Evolutionary conservation across 2,329 filamentous ascomycete genomes (phyloP).

Genomic region (Colletotrichum liaoningense): DNA sequence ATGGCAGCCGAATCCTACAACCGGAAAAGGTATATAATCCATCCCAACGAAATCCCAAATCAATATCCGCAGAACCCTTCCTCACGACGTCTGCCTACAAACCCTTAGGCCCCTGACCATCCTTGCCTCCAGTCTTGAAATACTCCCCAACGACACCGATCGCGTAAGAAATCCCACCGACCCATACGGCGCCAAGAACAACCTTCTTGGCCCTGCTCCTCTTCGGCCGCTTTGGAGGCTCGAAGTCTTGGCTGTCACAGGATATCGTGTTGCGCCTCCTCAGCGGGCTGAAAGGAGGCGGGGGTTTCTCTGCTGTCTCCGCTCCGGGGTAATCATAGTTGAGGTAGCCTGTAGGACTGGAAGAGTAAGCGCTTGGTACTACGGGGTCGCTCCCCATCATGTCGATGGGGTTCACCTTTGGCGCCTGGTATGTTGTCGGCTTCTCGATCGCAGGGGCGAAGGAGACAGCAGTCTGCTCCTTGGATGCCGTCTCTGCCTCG

Average conservation of each 20-base stretch:
- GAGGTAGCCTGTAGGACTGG: conserved; percentile 74
- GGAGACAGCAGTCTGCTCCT: not conserved
- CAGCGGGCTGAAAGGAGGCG: conserved; percentile 54
- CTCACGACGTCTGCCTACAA: not conserved
- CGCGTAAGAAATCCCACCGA: conserved; percentile 67
- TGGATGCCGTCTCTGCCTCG: conserved; percentile 40
- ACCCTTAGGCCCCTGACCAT: conserved; percentile 50
- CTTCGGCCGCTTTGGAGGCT: conserved; percentile 55
- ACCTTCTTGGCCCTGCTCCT: conserved; percentile 59
- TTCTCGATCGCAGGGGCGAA: conserved; percentile 23
- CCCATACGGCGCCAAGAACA: conserved; percentile 63
- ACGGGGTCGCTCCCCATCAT: conserved; percentile 58
- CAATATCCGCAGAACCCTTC: not conserved
- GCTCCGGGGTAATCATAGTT: conserved; percentile 63
- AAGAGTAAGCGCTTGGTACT: conserved; percentile 64
- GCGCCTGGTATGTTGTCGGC: conserved; percentile 32
- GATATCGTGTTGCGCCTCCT: conserved; percentile 48
- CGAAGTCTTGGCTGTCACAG: conserved; percentile 53
- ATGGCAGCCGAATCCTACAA: not conserved
- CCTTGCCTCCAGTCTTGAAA: conserved; percentile 59
- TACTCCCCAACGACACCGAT: conserved; percentile 70
- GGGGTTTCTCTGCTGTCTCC: conserved; percentile 44
- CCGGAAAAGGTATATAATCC: not conserved
- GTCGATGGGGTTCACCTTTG: conserved; percentile 68
- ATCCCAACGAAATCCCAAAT: not conserved